Evolutionary conservation across 805 yeast species (phyloP), one percentile per base, ranked within the genome.

Genomic region (Kluyveromyces siamensis): DNA sequence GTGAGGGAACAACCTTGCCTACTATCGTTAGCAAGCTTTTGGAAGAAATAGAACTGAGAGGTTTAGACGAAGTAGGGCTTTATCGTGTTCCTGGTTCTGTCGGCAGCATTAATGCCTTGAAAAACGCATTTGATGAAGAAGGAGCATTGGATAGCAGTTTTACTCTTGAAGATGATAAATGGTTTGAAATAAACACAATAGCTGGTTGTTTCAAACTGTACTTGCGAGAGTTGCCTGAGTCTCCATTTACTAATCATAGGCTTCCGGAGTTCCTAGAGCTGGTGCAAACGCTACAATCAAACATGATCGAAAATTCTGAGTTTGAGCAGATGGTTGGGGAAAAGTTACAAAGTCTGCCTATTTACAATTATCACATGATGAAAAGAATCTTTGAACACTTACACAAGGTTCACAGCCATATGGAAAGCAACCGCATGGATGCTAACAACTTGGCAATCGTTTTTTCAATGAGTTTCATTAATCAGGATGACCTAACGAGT

Each of bases 401-500:
- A 69, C 72, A 76, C 54, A 75, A 74, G 54, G 83, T 91, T 21
- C 81, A 84, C 48, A 75, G 75, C 50, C 81, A 80, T 59, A 81
- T 83, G 41, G 81, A 77, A 10, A 69, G 68, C 43, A 91, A 91
- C 68, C 82, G 82, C 62, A 91, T 91, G 98, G 87, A 84, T 48
- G 79, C 95, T 2, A 82, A 88, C 1, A 91, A 91, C 61, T 69
- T 91, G 59, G 95, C 96, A 5, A 91, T 95, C 48, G 96, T 91
- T 7, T 84, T 91, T 58, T 74, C 83, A 5, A 80, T 80, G 81
- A 77, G 82, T 65, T 76, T 79, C 55, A 63, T 79, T 54, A 66
- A 70, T 53, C 73, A 70, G 55, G 75, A 70, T 37, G 69, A 67
- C 50, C 55, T 71, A 35, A 72, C 72, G 14, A 58, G 58, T 16